Percentiles rank a stretch among this genome's conserved stretches.
Conservation (phyloP, 75 land plant genomes). For the Sequoia sempervirens region DNA sequence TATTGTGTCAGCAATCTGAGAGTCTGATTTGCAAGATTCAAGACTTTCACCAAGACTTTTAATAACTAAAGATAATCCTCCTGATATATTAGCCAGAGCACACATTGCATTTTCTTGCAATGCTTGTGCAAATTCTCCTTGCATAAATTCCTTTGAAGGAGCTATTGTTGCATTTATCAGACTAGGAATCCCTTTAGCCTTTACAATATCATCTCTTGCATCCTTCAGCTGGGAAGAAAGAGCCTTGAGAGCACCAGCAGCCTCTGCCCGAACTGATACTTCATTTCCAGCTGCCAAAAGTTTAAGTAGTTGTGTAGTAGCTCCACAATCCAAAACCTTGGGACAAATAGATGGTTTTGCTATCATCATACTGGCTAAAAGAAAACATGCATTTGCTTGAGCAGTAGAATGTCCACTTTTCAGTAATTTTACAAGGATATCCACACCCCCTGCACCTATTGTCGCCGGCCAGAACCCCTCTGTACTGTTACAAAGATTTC, state of each 20-base stretch:
- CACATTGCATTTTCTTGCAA: conserved; percentile 97
- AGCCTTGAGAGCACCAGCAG: conserved; percentile 94
- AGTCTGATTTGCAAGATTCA: conserved; percentile 63
- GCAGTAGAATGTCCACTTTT: conserved; percentile 51
- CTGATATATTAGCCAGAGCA: conserved; percentile 88
- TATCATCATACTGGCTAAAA: conserved; percentile 86
- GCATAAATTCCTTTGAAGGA: too few species aligned
- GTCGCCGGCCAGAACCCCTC: conserved; percentile 97
- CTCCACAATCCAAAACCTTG: conserved; percentile 56
- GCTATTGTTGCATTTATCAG: too few species aligned
- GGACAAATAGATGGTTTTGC: conserved; percentile 69
- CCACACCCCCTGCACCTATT: conserved; percentile 78
- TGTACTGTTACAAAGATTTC: conserved; percentile 74
- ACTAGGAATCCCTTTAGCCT: background rate
- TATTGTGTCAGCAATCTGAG: conserved; percentile 75
- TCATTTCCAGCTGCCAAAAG: conserved; percentile 81
- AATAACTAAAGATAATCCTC: conserved; percentile 85
- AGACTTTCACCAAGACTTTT: conserved; percentile 81
- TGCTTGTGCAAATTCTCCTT: conserved; percentile 47
- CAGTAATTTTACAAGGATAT: conserved; percentile 72
- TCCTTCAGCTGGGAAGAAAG: conserved; percentile 83
- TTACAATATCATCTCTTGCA: conserved; percentile 73
- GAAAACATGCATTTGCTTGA: conserved; percentile 86
- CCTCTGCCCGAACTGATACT: conserved; percentile 90
- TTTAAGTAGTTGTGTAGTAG: conserved; percentile 75